Evolutionary conservation across 371 early-diverging fungal genomes (phyloP).

Genomic region (Mortierella sp.): DNA sequence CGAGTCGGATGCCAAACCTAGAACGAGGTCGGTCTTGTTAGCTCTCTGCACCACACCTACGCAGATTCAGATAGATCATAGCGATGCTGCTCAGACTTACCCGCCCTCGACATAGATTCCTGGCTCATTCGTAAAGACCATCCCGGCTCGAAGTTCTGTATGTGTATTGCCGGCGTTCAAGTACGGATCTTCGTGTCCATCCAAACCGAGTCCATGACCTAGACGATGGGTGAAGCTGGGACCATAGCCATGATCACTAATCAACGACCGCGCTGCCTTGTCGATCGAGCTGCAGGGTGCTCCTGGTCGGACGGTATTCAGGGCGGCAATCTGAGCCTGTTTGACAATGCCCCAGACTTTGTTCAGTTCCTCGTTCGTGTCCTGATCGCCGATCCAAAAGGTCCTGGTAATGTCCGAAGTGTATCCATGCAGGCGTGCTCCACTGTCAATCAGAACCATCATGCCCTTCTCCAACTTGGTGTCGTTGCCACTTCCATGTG

Average conservation of each 20-base stretch:
- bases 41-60: too few species aligned
- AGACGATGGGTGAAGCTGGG: conserved; percentile 65
- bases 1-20: conserved; percentile 65
- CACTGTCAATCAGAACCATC: conserved; percentile 66
- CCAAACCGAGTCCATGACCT: conserved; percentile 70
- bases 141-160: conserved; percentile 58
- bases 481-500: conserved; percentile 63
- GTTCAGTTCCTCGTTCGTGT: conserved; percentile 59
- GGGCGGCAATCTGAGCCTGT: conserved; percentile 59
- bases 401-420: conserved; percentile 67
- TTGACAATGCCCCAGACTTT: conserved; percentile 67
- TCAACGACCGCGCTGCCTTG: conserved; percentile 60
- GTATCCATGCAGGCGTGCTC: conserved; percentile 63
- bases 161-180: conserved; percentile 63
- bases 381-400: conserved; percentile 57
- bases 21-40: too few species aligned
- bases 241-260: conserved; percentile 59
- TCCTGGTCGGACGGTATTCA: conserved; percentile 49
- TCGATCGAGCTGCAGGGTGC: conserved; percentile 62
- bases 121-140: conserved; percentile 71
- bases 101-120: conserved; percentile 63
- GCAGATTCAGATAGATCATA: too few species aligned
- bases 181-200: conserved; percentile 72
- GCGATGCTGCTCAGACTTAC: conserved; percentile 11
- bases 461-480: conserved; percentile 56